Percentiles rank a stretch among this genome's conserved stretches.
phyloP scores from a whole-genome alignment of 495 filamentous ascomycete genomes.

The Amphirosellinia nigrospora region DNA sequence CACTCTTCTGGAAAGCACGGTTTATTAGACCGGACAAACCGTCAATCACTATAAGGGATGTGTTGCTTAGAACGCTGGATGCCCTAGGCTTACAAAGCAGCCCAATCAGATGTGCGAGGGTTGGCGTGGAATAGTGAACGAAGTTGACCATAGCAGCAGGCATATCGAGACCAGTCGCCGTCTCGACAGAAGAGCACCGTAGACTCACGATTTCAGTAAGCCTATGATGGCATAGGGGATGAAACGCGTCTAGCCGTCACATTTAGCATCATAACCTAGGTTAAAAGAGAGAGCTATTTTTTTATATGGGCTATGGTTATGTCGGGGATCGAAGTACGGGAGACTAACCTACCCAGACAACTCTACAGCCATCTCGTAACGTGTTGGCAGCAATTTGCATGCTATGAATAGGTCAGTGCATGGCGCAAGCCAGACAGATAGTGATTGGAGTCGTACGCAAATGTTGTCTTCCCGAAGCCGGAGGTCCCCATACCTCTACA shows the following conservation, averaged over 20 bases:
- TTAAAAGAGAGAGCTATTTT: background rate
- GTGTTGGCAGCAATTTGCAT: constrained; percentile 72
- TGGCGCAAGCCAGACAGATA: background rate
- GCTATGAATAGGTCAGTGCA: constrained; percentile 47
- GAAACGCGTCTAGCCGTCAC: constrained; percentile 23
- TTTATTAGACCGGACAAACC: constrained; percentile 75
- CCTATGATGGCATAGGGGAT: constrained; percentile 31
- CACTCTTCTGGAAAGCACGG: constrained; percentile 67
- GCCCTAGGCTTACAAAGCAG: constrained; percentile 68
- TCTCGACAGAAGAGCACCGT: constrained; percentile 1
- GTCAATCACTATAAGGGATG: constrained; percentile 76
- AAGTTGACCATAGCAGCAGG: constrained; percentile 32
- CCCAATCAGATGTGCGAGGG: constrained; percentile 77
- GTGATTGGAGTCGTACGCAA: constrained; percentile 64
- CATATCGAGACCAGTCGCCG: background rate
- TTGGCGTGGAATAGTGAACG: constrained; percentile 49
- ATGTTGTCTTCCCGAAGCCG: constrained; percentile 84
- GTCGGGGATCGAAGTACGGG: constrained; percentile 12
- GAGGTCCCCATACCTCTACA: constrained; percentile 89
- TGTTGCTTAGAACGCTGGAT: constrained; percentile 62
- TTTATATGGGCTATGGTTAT: background rate
- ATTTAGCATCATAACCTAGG: background rate
- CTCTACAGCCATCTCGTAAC: constrained; percentile 64
- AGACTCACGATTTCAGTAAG: constrained; percentile 34
- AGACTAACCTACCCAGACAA: constrained; percentile 85